A percentile compares a stretch with the other conserved stretches of the same genome.
Conservation (phyloP, 2,329 filamentous ascomycete species). For the Fusarium tanahbumbuense region DNA sequence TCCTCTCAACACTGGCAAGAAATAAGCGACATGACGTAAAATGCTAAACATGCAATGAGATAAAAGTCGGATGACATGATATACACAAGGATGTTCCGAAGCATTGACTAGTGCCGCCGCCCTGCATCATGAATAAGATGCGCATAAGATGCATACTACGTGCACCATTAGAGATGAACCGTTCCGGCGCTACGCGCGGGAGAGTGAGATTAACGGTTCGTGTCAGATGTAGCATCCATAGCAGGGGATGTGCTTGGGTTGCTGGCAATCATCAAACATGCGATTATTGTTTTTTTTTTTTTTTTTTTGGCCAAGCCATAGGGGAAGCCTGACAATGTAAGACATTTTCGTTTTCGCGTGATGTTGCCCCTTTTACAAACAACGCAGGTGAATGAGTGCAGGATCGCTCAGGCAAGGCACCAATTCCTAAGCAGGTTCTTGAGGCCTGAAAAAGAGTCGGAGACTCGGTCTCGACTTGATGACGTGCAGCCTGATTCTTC, state of each 20-base stretch:
- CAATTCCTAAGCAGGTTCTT: slow-evolving; percentile 3
- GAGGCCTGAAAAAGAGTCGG: slow-evolving; percentile 33
- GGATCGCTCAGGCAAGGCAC: slow-evolving; percentile 12
- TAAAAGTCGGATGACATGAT: slow-evolving; percentile 1
- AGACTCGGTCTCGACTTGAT: slow-evolving; percentile 38
- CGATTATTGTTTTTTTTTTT: slow-evolving; percentile 33
- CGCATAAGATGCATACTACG: slow-evolving; percentile 22
- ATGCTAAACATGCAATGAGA: background rate
- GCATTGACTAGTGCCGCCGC: slow-evolving; percentile 5
- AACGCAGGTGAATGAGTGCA: background rate
- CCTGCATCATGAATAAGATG: slow-evolving; percentile 5
- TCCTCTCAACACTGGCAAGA: slow-evolving; percentile 68
- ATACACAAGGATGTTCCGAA: slow-evolving; percentile 5
- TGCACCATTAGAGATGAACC: slow-evolving; percentile 24
- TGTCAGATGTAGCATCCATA: slow-evolving; percentile 32
- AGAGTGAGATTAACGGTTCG: slow-evolving; percentile 41
- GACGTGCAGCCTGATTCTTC: slow-evolving; percentile 39
- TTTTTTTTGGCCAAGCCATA: slow-evolving; percentile 18
- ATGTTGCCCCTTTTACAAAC: slow-evolving; percentile 8
- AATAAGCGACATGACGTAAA: slow-evolving; percentile 36
- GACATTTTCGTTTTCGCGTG: slow-evolving; percentile 16
- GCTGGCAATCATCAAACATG: slow-evolving; percentile 22
- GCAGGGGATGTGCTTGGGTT: slow-evolving; percentile 19
- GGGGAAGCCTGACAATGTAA: slow-evolving; percentile 5
- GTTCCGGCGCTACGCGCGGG: slow-evolving; percentile 36